A percentile compares a stretch with the other conserved stretches of the same genome.
Conservation (phyloP, 1,284 basidiomycete genomes). For the Gymnopus androsaceus region DNA sequence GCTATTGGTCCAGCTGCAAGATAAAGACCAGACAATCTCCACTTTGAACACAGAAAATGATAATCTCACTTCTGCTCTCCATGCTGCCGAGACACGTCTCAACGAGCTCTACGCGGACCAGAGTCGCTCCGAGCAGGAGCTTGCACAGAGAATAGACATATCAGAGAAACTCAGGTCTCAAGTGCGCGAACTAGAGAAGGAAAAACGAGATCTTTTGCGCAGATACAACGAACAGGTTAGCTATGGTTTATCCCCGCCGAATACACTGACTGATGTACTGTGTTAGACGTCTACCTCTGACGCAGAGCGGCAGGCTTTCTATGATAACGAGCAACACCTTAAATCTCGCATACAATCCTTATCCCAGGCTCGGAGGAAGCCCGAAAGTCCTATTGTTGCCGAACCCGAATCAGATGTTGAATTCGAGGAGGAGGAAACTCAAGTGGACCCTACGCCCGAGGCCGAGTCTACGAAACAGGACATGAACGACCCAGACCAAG, state of each 20-base stretch:
- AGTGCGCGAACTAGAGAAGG: conserved; percentile 79
- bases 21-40: conserved; percentile 70
- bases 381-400: conserved; percentile 36
- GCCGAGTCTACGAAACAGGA: conserved; percentile 38
- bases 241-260: conserved; percentile 10
- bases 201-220: conserved; percentile 75
- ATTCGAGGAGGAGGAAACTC: conserved; percentile 39
- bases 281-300: conserved; percentile 75
- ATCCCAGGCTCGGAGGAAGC: conserved; percentile 61
- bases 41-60: conserved; percentile 64
- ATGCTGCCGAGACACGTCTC: conserved; percentile 66
- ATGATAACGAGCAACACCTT: conserved; percentile 85
- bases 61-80: conserved; percentile 60
- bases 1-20: conserved; percentile 69
- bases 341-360: conserved; percentile 84
- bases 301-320: conserved; percentile 82
- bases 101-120: conserved; percentile 80
- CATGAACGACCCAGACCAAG: conserved; percentile 61
- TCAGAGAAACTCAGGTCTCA: conserved; percentile 75
- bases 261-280: conserved; percentile 10
- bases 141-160: conserved; percentile 76
- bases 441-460: conserved; percentile 16
- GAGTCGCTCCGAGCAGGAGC: conserved; percentile 72
- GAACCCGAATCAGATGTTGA: conserved; percentile 33
- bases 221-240: conserved; percentile 81